A percentile compares a stretch with the other conserved stretches of the same genome.
phyloP scores from a whole-genome alignment of 2,329 filamentous ascomycete genomes.

The Leptoxyphium fumago region DNA sequence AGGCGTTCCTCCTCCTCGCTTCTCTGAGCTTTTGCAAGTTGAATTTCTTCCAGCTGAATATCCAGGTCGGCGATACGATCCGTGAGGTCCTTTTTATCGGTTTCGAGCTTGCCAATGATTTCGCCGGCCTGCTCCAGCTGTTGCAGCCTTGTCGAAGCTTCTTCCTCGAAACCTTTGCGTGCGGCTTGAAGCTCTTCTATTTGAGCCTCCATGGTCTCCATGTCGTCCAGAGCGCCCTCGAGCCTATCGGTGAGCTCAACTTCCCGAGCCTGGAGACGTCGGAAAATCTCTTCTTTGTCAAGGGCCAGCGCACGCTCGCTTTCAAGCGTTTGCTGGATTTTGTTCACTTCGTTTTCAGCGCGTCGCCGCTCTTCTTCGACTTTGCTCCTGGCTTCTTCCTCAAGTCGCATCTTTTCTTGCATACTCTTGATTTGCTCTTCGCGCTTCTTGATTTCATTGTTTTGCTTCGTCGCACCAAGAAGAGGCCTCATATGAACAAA shows the following conservation, averaged over 20 bases:
- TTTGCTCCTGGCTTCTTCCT: conserved; percentile 58
- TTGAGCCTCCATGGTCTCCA: conserved; percentile 86
- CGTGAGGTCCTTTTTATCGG: conserved; percentile 66
- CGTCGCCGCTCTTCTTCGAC: conserved; percentile 85
- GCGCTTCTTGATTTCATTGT: conserved; percentile 83
- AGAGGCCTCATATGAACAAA: conserved; percentile 91
- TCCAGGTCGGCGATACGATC: conserved; percentile 56
- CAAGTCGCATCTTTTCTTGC: conserved; percentile 66
- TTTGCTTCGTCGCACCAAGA: conserved; percentile 78
- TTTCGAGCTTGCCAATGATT: conserved; percentile 73
- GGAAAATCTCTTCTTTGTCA: conserved; percentile 98
- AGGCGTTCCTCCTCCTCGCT: conserved; percentile 63
- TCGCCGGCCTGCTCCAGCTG: conserved; percentile 85
- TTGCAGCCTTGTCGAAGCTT: conserved; percentile 60
- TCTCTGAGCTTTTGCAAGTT: conserved; percentile 55
- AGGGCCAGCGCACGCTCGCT: conserved; percentile 89
- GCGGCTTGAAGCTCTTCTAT: conserved; percentile 76
- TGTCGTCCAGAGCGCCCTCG: conserved; percentile 79
- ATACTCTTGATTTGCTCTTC: conserved; percentile 87
- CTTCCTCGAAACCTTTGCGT: conserved; percentile 76
- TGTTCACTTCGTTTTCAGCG: conserved; percentile 71
- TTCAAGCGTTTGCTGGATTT: conserved; percentile 85
- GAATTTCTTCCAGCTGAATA: conserved; percentile 52
- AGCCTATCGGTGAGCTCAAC: conserved; percentile 86
- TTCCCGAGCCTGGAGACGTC: conserved; percentile 83